Evolutionary conservation across 306 rosid genomes (phyloP), one percentile per base, ranked within the genome.

Genomic region (Vigna angularis): DNA sequence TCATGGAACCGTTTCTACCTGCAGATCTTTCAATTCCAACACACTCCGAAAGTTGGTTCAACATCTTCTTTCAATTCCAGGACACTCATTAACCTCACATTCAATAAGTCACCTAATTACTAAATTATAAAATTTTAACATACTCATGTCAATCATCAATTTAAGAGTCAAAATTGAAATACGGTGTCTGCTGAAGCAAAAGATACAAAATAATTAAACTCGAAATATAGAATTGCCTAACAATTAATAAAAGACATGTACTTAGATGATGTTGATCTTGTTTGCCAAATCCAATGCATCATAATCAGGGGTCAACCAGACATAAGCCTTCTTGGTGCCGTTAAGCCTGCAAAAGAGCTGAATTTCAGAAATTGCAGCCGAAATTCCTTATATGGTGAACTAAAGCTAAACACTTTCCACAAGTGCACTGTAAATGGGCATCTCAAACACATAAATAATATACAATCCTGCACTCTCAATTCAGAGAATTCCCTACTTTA

Each of bases 261-360:
- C 80, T 91, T 89, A 93, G 85, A 93, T 93, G 26, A 93, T 91
- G 6, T 94, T 96, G 52, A 93, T 93, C 84, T 93, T 93, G 96
- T 93, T 93, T 32, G 98, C 96, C 15, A 91, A 94, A 64, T 93
- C 98, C 81, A 93, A 73, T 3, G 98, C 98, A 81, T 93, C 98
- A 7, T 80, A 89, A 72, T 93, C 98, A 9, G 93, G 98, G 14
- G 96, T 91, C 91, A 93, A 80, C 82, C 93, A 81, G 2, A 93
- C 98, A 81, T 89, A 93, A 2, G 98, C 98, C 87, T 93, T 93
- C 88, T 93, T 93, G 78, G 96, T 91, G 64, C 96, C 98, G 85
- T 93, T 94, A 2, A 94, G 98, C 90, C 98, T 93, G 90, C 70
- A 88, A 65, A 5, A 74, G 6, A 45, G 70, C 3, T 67, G 36